These are phyloP conservation scores for Backusella australiensis DNA, from an alignment of 192 early-diverging fungal species.

Conservation along the genomic window DNA sequence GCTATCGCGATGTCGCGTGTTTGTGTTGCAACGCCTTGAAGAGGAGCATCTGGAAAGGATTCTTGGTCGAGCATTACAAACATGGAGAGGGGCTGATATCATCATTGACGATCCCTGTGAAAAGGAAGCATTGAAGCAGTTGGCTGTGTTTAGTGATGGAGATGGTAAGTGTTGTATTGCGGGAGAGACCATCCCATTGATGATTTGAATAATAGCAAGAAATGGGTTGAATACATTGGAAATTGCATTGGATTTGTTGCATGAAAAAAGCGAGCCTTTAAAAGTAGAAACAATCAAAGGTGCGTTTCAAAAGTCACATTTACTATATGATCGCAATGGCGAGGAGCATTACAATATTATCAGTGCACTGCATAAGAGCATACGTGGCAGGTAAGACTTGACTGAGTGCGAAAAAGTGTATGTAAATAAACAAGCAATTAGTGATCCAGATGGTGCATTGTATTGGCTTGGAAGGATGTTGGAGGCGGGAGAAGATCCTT, in stretches of 20 bases:
- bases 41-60: constrained; percentile 60
- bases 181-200: background rate
- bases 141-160: constrained; percentile 75
- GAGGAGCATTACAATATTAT: constrained; percentile 94
- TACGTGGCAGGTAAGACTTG: constrained; percentile 65
- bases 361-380: constrained; percentile 85
- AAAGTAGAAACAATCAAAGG: constrained; percentile 56
- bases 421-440: background rate
- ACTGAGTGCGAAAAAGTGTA: background rate
- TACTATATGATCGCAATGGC: constrained; percentile 78
- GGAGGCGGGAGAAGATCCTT: constrained; percentile 84
- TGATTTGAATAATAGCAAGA: constrained; percentile 40
- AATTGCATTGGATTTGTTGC: constrained; percentile 43
- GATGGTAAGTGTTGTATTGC: constrained; percentile 48
- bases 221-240: constrained; percentile 67
- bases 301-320: constrained; percentile 76
- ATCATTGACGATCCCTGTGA: constrained; percentile 27
- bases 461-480: constrained; percentile 94
- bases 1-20: constrained; percentile 76
- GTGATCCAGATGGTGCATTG: constrained; percentile 72
- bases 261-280: constrained; percentile 15
- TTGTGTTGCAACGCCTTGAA: constrained; percentile 66
- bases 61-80: constrained; percentile 51
- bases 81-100: constrained; percentile 34
- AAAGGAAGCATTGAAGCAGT: constrained; percentile 35